Evolutionary conservation across 75 land plant species (phyloP), one percentile per base, ranked within the genome.

Genomic region (Cryptomeria japonica): DNA sequence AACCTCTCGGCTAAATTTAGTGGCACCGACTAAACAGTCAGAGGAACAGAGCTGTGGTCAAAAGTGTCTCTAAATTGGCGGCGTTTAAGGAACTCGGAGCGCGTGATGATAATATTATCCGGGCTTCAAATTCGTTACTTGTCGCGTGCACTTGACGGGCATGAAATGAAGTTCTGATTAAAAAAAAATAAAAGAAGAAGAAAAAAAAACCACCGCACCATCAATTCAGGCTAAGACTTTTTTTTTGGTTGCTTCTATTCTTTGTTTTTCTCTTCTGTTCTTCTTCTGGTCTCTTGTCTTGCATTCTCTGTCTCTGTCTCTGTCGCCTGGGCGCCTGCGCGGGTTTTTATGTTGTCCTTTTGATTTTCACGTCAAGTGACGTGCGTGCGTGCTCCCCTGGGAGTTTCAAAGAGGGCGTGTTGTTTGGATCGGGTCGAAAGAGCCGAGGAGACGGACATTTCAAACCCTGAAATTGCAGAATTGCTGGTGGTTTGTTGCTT

Each of bases 211-310:
- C 76, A 34, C 5, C 6, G 86, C 14, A 32, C 86, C 73, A 34
- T 85, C 86, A 36, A 58, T 55, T 85, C 86, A 3, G 5, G 14
- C 22, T 25, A 38, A 5, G 55, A 51, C 55, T 51, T 51, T 51
- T 58, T 36, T 19, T 58, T 85, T 8, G 58, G 72, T 55, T 49
- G 18, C 86, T 85, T 85, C 72, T 85, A 34, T 85, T 49, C 39
- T 25, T 49, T 34, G 78, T 51, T n/a, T 85, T 55, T 53, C 28
- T 55, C 28, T 15, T 44, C 47, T 25, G 15, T 37, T 83, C 39
- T 37, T 83, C 39, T 3, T 38, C 41, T 83, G 22, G 25, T 64
- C 31, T 36, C 2, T 22, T 37, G 16, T 22, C 76, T 85, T 61
- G 77, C 61, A 13, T 16, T 85, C 72, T 49, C 86, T 49, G 72